phyloP scores from a whole-genome alignment of 805 yeast species.

The Nakazawaea wickerhamii region DNA sequence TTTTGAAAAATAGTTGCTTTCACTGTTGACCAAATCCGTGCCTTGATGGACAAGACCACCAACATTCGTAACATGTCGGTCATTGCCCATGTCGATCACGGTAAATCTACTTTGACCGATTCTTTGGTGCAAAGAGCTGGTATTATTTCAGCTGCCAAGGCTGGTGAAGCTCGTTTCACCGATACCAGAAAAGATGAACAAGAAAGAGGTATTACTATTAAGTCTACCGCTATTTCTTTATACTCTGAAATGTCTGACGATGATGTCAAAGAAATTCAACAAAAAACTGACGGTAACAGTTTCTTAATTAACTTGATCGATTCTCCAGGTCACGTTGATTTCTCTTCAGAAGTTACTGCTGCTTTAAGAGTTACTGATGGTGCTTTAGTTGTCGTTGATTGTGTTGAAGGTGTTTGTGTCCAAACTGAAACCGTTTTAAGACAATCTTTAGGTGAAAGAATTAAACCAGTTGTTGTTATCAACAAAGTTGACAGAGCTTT shows the following conservation, averaged over 20 bases:
- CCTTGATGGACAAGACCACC: conserved; percentile 98
- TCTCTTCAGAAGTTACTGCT: conserved; percentile 99
- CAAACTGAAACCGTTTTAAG: conserved; percentile 99
- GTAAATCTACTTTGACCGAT: conserved; percentile 98
- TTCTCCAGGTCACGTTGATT: conserved; percentile 99
- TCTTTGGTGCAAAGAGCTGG: conserved; percentile 99
- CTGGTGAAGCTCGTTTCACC: conserved; percentile 99
- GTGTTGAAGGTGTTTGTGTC: conserved; percentile 99
- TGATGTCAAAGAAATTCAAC: conserved; percentile 84
- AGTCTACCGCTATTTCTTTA: conserved; percentile 97
- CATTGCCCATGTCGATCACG: conserved; percentile 99
- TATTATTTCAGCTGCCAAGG: conserved; percentile 99
- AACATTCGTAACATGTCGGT: conserved; percentile 99
- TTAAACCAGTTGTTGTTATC: conserved; percentile 96
- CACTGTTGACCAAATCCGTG: conserved; percentile 92
- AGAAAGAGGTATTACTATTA: conserved; percentile 99
- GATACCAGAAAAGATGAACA: conserved; percentile 99
- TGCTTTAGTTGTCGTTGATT: conserved; percentile 98
- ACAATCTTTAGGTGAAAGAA: conserved; percentile 98
- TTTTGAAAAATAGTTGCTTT: conserved; percentile 52
- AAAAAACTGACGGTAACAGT: conserved; percentile 87
- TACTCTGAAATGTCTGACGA: conserved; percentile 84
- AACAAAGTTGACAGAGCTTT: conserved; percentile 99
- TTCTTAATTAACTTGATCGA: conserved; percentile 97
- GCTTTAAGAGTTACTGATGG: conserved; percentile 99